phyloP scores from a whole-genome alignment of 495 filamentous ascomycete genomes.

The Alectoria sarmentosa region DNA sequence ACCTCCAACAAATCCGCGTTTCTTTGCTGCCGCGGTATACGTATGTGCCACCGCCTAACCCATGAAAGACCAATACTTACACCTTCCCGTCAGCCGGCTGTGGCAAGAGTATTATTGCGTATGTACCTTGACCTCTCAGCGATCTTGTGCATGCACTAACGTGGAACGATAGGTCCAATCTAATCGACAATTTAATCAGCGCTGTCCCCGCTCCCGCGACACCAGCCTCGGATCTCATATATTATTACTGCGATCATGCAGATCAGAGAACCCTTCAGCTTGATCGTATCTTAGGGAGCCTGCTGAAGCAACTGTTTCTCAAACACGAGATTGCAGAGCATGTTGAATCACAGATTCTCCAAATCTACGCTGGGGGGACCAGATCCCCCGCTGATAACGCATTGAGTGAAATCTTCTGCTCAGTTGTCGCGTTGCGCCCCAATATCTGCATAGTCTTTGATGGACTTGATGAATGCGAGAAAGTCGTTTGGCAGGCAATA shows the following conservation, averaged over 20 bases:
- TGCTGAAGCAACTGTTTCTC: constrained; percentile 11
- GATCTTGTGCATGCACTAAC: background rate
- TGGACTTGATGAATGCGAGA: constrained; percentile 28
- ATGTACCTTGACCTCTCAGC: no score
- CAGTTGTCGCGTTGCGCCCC: background rate
- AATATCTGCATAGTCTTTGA: constrained; percentile 19
- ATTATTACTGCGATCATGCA: constrained; percentile 19
- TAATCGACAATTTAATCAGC: background rate
- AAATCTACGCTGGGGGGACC: background rate
- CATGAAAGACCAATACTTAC: background rate
- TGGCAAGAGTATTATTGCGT: background rate
- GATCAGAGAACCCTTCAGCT: constrained; percentile 13
- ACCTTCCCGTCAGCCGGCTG: background rate
- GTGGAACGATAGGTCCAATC: background rate
- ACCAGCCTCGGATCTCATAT: background rate
- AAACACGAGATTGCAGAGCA: background rate
- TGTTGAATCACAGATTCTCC: background rate
- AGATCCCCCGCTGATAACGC: background rate
- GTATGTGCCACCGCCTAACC: background rate
- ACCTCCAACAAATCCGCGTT: background rate
- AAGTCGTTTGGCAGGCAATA: constrained; percentile 3
- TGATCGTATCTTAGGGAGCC: constrained; percentile 6
- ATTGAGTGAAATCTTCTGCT: background rate
- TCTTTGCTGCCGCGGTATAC: constrained; percentile 1
- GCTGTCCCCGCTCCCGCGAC: background rate